Percentiles rank a stretch among this genome's conserved stretches.
These are phyloP conservation scores for Gloeostereum incarnatum DNA, from an alignment of 768 basidiomycete species.

Conservation along the genomic window DNA sequence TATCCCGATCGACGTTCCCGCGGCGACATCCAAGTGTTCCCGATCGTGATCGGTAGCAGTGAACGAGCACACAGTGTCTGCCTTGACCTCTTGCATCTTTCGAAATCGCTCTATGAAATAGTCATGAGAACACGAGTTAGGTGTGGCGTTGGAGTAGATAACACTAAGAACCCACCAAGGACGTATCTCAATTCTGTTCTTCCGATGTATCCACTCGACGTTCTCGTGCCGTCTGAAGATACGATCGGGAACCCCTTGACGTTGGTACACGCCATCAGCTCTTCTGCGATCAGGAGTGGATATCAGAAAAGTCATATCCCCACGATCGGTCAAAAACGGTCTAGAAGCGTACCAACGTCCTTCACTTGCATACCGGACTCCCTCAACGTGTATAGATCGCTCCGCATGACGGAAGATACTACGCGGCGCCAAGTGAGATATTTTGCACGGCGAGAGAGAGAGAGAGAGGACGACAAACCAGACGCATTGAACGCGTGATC, in stretches of 20 bases:
- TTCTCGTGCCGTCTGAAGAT: conserved; percentile 44
- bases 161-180: conserved; percentile 41
- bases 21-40: conserved; percentile 37
- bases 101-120: conserved; percentile 55
- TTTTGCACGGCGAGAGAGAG: conserved; percentile 1
- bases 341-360: conserved; percentile 64
- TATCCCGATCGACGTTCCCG: conserved; percentile 43
- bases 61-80: conserved; percentile 70
- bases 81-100: conserved; percentile 48
- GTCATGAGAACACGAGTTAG: conserved; percentile 7
- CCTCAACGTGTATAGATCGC: conserved; percentile 62
- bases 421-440: not conserved
- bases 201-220: conserved; percentile 81
- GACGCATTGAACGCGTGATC: conserved; percentile 88
- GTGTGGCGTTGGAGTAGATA: not conserved
- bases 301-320: not conserved
- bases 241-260: conserved; percentile 93
- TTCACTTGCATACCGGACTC: conserved; percentile 68
- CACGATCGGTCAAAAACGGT: not conserved
- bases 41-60: conserved; percentile 31
- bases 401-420: conserved; percentile 91
- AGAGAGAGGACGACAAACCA: conserved; percentile 38
- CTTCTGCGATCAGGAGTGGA: conserved; percentile 36
- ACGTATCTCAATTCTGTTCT: conserved; percentile 81
- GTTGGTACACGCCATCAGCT: conserved; percentile 55